Base-by-base conservation (phyloP, 129 eudicot species). In the Oenanthe sinensis region DNA sequence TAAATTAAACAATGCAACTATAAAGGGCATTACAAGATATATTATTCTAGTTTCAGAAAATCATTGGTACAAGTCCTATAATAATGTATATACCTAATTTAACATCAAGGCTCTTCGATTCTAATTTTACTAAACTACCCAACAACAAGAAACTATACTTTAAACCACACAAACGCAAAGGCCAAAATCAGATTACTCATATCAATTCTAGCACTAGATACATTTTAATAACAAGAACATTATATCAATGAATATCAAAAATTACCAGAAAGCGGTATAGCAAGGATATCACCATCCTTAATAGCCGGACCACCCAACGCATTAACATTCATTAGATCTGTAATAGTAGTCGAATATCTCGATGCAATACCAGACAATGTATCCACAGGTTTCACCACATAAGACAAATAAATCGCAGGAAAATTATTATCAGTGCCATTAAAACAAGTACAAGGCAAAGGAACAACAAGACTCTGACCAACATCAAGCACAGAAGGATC, bases 401-500 rank as follows among this genome's bases (percentile, higher is more conserved):
- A 96, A 24, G 97, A 87, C 95, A 96, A 52, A 58, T 92, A 96
- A 43, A 92, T 81, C 24, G 97, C 90, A 20, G 99, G 97, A 79
- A 89, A 40, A 48, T 71, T 74, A 75, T 96, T 90, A 81, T 96
- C 99, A 37, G 91, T 87, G 36, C 91, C 91, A 65, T 96, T 96
- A 67, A 96, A 96, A 63, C 99, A 96, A 65, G 92, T 85, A 81
- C 99, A 96, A 20, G 99, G 99, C 85, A 96, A 75, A 7, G 99
- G 99, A 17, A 96, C 90, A 9, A 80, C 83, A 8, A 96, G 85
- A 44, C n/a, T 84, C 81, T 86, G 85, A 43, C 97, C 99, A 2
- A 92, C 97, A 80, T 87, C 88, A 22, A 96, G 81, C 70, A 91
- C 93, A 37, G 84, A 48, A 20, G 97, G 96, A 77, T 96, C 99